phyloP scores from a whole-genome alignment of 1,139 yeast species.

The Hansenula anomala region DNA sequence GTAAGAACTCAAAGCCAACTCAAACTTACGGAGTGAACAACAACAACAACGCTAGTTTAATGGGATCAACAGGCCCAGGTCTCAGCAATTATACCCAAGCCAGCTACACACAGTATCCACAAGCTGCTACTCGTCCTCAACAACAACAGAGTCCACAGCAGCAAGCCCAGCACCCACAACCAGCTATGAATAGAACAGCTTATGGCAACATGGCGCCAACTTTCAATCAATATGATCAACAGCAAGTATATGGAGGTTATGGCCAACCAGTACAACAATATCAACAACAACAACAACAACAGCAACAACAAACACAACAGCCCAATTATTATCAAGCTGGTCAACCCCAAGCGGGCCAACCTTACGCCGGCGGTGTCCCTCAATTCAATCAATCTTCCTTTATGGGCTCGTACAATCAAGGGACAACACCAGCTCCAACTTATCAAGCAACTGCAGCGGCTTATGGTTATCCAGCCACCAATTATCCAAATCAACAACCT shows the following conservation, averaged over 20 bases:
- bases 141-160: conserved; percentile 5
- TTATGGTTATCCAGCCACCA: conserved; percentile 6
- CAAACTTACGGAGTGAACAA: conserved; percentile 3
- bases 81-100: neutral
- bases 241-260: conserved; percentile 2
- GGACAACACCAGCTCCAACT: neutral
- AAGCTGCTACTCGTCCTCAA: conserved; percentile 1
- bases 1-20: conserved; percentile 5
- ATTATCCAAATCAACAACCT: conserved; percentile 6
- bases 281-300: conserved; percentile 14
- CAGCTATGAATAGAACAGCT: neutral
- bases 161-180: conserved; percentile 1
- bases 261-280: neutral
- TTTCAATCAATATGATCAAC: conserved; percentile 1
- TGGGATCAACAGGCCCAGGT: neutral
- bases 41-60: neutral
- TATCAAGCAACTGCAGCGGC: conserved; percentile 8
- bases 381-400: conserved; percentile 6
- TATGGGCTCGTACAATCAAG: neutral
- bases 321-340: neutral
- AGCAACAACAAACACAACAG: neutral
- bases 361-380: conserved; percentile 1
- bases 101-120: neutral
- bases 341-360: conserved; percentile 2
- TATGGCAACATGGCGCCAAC: neutral